Conservation (phyloP, 495 filamentous ascomycete species). For the Talaromyces trachyspermus region DNA sequence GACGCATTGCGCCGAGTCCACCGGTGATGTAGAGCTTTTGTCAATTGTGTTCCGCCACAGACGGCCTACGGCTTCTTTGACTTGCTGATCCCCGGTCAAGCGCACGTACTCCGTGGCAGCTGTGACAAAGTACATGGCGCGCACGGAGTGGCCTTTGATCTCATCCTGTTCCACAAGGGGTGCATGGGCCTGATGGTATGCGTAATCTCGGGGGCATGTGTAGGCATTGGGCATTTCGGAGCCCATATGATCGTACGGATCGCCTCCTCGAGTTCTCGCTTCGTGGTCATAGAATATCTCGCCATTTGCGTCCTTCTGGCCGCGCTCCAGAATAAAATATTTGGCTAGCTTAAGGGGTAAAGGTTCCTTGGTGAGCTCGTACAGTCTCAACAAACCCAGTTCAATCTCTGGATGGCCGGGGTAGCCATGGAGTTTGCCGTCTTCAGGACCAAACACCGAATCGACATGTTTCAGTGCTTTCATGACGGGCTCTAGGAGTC, state of each 20-base stretch:
- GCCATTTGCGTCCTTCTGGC: conserved; percentile 39
- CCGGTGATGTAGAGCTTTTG: conserved; percentile 55
- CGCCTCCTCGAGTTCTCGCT: conserved; percentile 42
- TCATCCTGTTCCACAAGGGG: conserved; percentile 48
- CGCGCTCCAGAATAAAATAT: conserved; percentile 52
- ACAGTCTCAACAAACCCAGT: conserved; percentile 48
- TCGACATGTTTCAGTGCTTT: conserved; percentile 41
- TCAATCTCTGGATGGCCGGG: conserved; percentile 57
- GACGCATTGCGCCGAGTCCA: conserved; percentile 50
- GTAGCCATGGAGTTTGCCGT: conserved; percentile 47
- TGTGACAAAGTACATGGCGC: conserved; percentile 48
- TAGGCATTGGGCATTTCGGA: conserved; percentile 34
- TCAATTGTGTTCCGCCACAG: conserved; percentile 53
- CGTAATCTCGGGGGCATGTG: conserved; percentile 19
- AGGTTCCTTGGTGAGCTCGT: conserved; percentile 35
- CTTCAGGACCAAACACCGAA: conserved; percentile 39
- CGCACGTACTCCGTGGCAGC: conserved; percentile 30
- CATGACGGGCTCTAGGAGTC: conserved; percentile 40
- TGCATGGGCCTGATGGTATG: conserved; percentile 49
- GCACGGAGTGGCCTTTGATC: conserved; percentile 53
- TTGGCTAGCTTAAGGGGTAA: conserved; percentile 42
- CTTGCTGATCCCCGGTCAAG: conserved; percentile 17
- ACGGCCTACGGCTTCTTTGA: conserved; percentile 25
- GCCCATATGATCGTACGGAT: conserved; percentile 25
- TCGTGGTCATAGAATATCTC: conserved; percentile 49